phyloP scores from a whole-genome alignment of 805 yeast genomes.

The Wickerhamia fluorescens region DNA sequence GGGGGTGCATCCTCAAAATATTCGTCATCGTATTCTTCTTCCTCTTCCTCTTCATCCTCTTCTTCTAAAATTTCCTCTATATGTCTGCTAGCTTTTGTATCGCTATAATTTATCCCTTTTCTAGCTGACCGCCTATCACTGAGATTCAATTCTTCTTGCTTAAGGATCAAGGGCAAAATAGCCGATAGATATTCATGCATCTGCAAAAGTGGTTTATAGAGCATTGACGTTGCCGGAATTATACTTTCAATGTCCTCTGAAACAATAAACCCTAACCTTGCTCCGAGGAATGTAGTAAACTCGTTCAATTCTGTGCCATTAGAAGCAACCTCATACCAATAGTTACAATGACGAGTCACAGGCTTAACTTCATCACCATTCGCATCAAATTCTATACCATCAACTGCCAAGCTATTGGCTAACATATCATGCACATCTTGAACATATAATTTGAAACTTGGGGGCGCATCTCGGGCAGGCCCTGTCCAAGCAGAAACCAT shows the following conservation, averaged over 20 bases:
- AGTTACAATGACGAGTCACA: conserved; percentile 5
- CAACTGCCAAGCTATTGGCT: conserved; percentile 15
- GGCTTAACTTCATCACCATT: conserved; percentile 21
- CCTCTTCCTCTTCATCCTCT: conserved; percentile 10
- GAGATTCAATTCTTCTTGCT: conserved; percentile 15
- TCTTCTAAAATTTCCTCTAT: conserved; percentile 10
- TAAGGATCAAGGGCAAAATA: conserved; percentile 19
- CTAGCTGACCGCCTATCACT: conserved; percentile 2
- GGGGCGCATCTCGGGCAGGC: conserved; percentile 10
- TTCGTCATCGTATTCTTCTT: conserved; percentile 15
- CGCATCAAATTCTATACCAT: conserved; percentile 30
- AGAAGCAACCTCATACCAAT: conserved; percentile 33
- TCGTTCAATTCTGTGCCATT: conserved; percentile 18
- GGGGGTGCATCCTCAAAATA: conserved; percentile 1
- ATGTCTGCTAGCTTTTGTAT: conserved; percentile 1
- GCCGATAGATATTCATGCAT: conserved; percentile 23
- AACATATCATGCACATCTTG: conserved; percentile 33
- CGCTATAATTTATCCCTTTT: conserved; percentile 4
- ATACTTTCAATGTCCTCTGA: conserved; percentile 2
- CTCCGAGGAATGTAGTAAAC: conserved; percentile 19
- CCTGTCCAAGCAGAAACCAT: conserved; percentile 21
- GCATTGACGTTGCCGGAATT: conserved; percentile 11
- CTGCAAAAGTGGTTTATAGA: conserved; percentile 20
- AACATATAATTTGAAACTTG: conserved; percentile 33
- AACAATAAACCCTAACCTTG: conserved; percentile 13